phyloP scores from a whole-genome alignment of 768 basidiomycete genomes.

The Suillus sp. region DNA sequence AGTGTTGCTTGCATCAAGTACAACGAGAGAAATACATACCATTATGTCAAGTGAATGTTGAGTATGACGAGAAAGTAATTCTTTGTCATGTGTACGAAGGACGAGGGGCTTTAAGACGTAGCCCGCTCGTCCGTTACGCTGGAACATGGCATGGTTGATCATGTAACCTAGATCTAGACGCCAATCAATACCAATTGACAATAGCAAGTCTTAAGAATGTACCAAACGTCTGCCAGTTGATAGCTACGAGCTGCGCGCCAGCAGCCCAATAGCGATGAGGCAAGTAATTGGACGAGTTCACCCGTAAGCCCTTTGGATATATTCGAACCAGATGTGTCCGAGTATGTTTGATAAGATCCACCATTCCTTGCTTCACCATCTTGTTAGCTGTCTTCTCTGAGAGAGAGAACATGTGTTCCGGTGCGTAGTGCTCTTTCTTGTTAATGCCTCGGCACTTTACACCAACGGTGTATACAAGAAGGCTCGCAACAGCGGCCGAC shows the following conservation, averaged over 20 bases:
- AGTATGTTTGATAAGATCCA: slow-evolving; percentile 84
- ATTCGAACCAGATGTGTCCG: slow-evolving; percentile 79
- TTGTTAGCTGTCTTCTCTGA: slow-evolving; percentile 83
- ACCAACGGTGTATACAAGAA: slow-evolving; percentile 93
- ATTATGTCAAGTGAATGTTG: slow-evolving; percentile 66
- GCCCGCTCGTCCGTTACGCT: slow-evolving; percentile 83
- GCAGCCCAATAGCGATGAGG: slow-evolving; percentile 90
- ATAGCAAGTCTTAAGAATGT: slow-evolving; percentile 24
- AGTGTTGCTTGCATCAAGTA: slow-evolving; percentile 6
- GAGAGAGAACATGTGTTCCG: slow-evolving; percentile 90
- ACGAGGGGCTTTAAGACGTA: slow-evolving; percentile 89
- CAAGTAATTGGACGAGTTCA: slow-evolving; percentile 85
- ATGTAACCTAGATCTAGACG: slow-evolving; percentile 78
- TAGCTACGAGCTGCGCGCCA: slow-evolving; percentile 86
- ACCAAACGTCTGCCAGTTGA: slow-evolving; percentile 99
- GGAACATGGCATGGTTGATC: slow-evolving; percentile 97
- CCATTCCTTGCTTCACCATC: slow-evolving; percentile 66
- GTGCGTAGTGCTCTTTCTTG: slow-evolving; percentile 80
- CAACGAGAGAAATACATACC: slow-evolving; percentile 37
- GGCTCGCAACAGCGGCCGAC: slow-evolving; percentile 68
- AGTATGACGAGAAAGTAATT: slow-evolving; percentile 51
- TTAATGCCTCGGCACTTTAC: slow-evolving; percentile 93
- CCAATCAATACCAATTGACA: slow-evolving; percentile 1
- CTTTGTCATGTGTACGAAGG: slow-evolving; percentile 66
- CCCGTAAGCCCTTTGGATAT: slow-evolving; percentile 82